A percentile compares a stretch with the other conserved stretches of the same genome.
phyloP scores from a whole-genome alignment of 768 basidiomycete species.

The Leucogyrophana mollusca region DNA sequence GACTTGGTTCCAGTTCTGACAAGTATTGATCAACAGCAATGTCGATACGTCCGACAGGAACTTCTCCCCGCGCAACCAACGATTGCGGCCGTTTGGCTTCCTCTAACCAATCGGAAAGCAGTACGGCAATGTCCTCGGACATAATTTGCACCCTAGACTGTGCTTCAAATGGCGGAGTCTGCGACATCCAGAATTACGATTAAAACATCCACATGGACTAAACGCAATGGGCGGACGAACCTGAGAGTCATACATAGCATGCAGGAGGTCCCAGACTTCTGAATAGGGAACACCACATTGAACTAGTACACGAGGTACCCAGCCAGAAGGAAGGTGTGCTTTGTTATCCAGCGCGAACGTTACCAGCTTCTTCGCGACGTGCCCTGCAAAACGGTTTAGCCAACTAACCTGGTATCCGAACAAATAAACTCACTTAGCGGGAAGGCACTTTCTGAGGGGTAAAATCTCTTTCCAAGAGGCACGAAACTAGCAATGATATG shows the following conservation, averaged over 20 bases:
- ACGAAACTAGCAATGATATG: slow-evolving; percentile 62
- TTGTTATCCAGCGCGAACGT: slow-evolving; percentile 66
- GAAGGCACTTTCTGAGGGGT: slow-evolving; percentile 88
- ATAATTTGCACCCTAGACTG: slow-evolving; percentile 78
- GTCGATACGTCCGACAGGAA: slow-evolving; percentile 80
- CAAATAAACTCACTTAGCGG: slow-evolving; percentile 64
- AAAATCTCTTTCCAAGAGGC: slow-evolving; percentile 80
- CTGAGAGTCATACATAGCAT: slow-evolving; percentile 87
- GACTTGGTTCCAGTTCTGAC: slow-evolving; percentile 60
- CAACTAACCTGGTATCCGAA: not conserved
- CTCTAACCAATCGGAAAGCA: slow-evolving; percentile 80
- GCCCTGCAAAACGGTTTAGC: slow-evolving; percentile 45
- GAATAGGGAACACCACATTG: slow-evolving; percentile 80
- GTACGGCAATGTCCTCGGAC: slow-evolving; percentile 77
- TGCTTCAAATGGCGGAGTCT: slow-evolving; percentile 84
- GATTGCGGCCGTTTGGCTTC: slow-evolving; percentile 75
- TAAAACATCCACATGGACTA: not conserved
- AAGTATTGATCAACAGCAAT: slow-evolving; percentile 72
- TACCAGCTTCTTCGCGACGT: slow-evolving; percentile 73
- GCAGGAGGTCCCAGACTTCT: slow-evolving; percentile 83
- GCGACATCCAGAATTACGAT: slow-evolving; percentile 5
- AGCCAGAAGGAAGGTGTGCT: slow-evolving; percentile 63
- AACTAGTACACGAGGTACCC: slow-evolving; percentile 76
- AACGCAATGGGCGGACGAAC: slow-evolving; percentile 39
- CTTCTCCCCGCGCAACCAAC: slow-evolving; percentile 56